A percentile compares a stretch with the other conserved stretches of the same genome.
Evolutionary conservation across 495 filamentous ascomycete genomes (phyloP).

Genomic region (Xylaria venustula): DNA sequence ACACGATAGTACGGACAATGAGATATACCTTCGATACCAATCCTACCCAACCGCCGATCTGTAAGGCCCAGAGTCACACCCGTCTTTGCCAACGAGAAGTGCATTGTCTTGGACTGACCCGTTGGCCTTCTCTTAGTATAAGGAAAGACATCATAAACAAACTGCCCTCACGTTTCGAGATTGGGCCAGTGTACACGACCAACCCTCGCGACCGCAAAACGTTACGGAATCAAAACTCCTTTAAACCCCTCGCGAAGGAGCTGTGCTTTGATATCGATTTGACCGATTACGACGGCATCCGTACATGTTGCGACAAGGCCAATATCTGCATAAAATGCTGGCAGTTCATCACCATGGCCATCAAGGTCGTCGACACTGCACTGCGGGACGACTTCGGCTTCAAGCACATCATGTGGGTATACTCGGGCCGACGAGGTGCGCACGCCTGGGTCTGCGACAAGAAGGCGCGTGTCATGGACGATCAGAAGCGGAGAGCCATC

Average conservation of each 20-base stretch:
- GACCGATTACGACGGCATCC: constrained; percentile 96
- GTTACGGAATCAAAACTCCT: constrained; percentile 68
- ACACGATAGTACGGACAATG: constrained; percentile 53
- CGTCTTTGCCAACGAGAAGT: not conserved
- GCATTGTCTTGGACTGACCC: not conserved
- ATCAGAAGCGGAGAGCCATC: constrained; percentile 76
- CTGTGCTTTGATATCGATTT: constrained; percentile 98
- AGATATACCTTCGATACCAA: constrained; percentile 89
- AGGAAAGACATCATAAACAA: constrained; percentile 85
- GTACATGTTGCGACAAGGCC: constrained; percentile 90
- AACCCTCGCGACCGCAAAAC: constrained; percentile 94
- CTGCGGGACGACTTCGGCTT: constrained; percentile 94
- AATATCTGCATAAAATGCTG: constrained; percentile 94
- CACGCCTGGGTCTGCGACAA: constrained; percentile 99
- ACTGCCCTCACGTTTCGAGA: constrained; percentile 94
- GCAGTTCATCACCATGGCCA: constrained; percentile 95
- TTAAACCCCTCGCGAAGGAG: constrained; percentile 81
- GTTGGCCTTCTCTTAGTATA: constrained; percentile 50
- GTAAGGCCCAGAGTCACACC: constrained; percentile 45
- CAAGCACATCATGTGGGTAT: constrained; percentile 96
- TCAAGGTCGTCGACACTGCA: constrained; percentile 85
- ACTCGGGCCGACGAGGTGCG: constrained; percentile 90
- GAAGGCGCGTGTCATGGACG: constrained; percentile 76
- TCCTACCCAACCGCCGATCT: constrained; percentile 83
- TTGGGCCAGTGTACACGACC: constrained; percentile 89